Evolutionary conservation across 768 basidiomycete genomes (phyloP), one percentile per base, ranked within the genome.

Genomic region (Daedaleopsis sinensis): DNA sequence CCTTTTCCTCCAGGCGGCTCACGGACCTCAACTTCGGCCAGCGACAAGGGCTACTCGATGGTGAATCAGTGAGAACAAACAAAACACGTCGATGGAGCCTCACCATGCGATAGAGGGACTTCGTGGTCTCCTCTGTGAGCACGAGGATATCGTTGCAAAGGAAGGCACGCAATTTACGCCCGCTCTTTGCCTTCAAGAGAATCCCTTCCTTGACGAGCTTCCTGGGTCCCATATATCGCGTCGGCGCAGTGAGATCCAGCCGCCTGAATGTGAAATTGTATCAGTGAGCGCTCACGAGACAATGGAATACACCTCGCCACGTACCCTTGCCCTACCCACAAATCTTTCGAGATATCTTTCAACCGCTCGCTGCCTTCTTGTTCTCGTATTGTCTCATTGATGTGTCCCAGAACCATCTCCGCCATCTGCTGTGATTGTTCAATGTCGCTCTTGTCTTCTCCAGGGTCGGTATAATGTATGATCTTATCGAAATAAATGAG

Each of bases 61-160:
- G 37, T 44, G n/a, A 52, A 43, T 19, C 19, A 36, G 44, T 18
- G 39, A 15, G 16, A 6, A 24, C 11, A 24, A 3, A 13, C 21
- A 23, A 19, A 18, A 21, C n/a, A 24, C 12, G 42, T 35, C 16
- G 47, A 23, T 15, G 21, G 23, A 6, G 7, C 76, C 87, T 67
- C 55, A 94, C 94, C 85, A 94, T 90, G 42, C 91, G 84, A 73
- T 96, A 96, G 15, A 96, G 70, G 13, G 85, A 86, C 62, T 82
- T 85, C 27, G 83, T 83, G 0, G 74, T 73, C 36, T 87, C 88
- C 65, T 95, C 93, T 19, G 93, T 89, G 58, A 98, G 79, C 3
- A 98, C 86, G 50, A 98, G 72, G 44, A 96, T 90, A 70, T 98
- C 96, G 68, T 84, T 96, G 69, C 95, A 98, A 63, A 98, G 73